Percentiles rank a stretch among this genome's conserved stretches.
Evolutionary conservation across 177 flowering plant genomes (phyloP).

Genomic region (Vitis hybrid): DNA sequence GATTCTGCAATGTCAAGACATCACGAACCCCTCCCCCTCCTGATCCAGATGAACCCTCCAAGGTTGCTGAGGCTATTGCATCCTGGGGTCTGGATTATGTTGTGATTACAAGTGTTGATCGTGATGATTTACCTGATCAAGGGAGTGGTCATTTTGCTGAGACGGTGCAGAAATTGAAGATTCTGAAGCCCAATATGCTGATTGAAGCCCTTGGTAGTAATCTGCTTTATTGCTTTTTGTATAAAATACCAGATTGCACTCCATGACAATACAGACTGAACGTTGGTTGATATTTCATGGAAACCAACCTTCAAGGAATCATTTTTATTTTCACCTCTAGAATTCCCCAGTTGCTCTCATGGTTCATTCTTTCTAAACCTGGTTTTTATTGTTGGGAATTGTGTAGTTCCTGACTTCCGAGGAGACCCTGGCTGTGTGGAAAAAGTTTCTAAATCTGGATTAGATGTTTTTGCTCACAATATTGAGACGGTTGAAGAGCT

Average conservation of each 20-base stretch:
- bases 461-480: conserved; percentile 96
- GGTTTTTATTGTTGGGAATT: conserved; percentile 6
- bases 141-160: conserved; percentile 97
- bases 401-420: conserved; percentile 91
- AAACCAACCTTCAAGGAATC: background rate
- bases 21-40: conserved; percentile 96
- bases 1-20: conserved; percentile 98
- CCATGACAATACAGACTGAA: background rate
- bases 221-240: background rate
- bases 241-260: background rate
- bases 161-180: conserved; percentile 85
- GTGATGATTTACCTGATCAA: conserved; percentile 95
- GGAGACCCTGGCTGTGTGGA: conserved; percentile 82
- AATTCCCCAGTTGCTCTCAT: background rate
- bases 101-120: conserved; percentile 95
- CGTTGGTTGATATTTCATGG: background rate
- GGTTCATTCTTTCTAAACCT: background rate
- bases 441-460: conserved; percentile 83
- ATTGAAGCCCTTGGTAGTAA: conserved; percentile 92
- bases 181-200: conserved; percentile 73
- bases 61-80: conserved; percentile 96
- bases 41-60: conserved; percentile 88
- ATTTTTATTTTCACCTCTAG: background rate
- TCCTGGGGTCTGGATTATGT: conserved; percentile 99
- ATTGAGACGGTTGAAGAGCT: conserved; percentile 99